Base-by-base conservation (phyloP, 352 stramenopile species). In the Phytophthora brassicae region DNA sequence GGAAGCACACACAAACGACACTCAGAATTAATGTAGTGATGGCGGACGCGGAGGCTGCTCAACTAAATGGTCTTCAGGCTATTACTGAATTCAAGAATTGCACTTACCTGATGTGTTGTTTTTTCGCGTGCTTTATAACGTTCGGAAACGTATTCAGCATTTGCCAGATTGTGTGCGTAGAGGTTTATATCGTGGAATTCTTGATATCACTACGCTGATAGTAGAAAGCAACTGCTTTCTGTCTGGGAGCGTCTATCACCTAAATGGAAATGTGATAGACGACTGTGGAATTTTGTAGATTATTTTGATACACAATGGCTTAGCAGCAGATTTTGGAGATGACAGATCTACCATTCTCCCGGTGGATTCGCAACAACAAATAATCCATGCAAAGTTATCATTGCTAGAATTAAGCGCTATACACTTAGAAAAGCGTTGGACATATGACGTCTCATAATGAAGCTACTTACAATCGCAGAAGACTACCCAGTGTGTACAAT, bases 341-440 rank as follows among this genome's bases (percentile, higher is more conserved):
- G 31, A 12, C 31, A 38, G 2, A 12, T 38, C 2, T 38, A 16
- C 16, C 31, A 38, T 12, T n/a, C 31, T 6, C 31, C 31, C 6
- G 7, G 16, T 6, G 31, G 31, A 12, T 16, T 41, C 33, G 48
- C 57, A 24, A 54, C 47, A 0, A 66, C 31, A 26, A 38, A 38
- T 12, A 38, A 38, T 12, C 31, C 31, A 16, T 38, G 31, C 6
- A 12, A 38, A 16, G 16, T 16, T 38, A 16, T 38, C 11, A 38
- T 16, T 38, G 31, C 31, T 3, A 16, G 11, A 16, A 13, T 38
- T 11, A 66, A 56, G 16, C 60, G 60, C 5, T 69, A 60, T 43
- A 64, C 42, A n/a, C n/a, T n/a, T n/a, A n/a, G n/a, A n/a, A 44
- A 44, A 24, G 38, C 38, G 22, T 4, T 20, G n/a, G 38, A 44